Evolutionary conservation across 441 rosid species (phyloP).

Genomic region (Erysimum cheiri): DNA sequence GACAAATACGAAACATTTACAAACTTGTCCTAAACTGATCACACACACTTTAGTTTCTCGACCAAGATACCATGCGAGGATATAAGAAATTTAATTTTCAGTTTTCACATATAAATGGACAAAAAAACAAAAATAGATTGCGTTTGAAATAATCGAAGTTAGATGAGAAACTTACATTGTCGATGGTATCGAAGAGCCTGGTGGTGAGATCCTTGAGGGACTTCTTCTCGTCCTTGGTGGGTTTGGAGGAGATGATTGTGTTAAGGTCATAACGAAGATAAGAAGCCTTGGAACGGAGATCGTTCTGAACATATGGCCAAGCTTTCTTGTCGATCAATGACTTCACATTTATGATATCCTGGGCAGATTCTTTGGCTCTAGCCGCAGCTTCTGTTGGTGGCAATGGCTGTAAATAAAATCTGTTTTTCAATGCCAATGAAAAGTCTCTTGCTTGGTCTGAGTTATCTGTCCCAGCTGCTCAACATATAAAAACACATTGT

Average conservation of each 20-base stretch:
- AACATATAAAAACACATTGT: neutral
- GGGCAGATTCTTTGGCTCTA: conserved; percentile 88
- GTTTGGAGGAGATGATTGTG: conserved; percentile 76
- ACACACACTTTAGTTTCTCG: too few relatives aligned
- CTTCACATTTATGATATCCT: conserved; percentile 82
- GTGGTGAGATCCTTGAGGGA: conserved; percentile 68
- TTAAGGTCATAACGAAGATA: conserved; percentile 93
- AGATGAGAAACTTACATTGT: conserved; percentile 52
- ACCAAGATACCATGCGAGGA: neutral
- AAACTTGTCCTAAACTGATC: neutral
- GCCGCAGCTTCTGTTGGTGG: conserved; percentile 73
- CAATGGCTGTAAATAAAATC: conserved; percentile 81
- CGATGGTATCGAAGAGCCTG: conserved; percentile 77
- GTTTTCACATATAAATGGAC: neutral
- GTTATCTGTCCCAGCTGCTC: conserved; percentile 88
- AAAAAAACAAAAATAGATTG: neutral
- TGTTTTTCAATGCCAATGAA: conserved; percentile 54
- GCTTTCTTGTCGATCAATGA: conserved; percentile 80
- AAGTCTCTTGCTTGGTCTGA: conserved; percentile 89
- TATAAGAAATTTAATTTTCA: neutral
- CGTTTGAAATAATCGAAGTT: neutral
- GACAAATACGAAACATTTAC: neutral
- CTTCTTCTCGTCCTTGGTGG: conserved; percentile 82
- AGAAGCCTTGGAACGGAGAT: conserved; percentile 75
- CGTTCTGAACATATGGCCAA: conserved; percentile 90